Base-by-base conservation (phyloP, 768 basidiomycete genomes). In the Boletus speciosus region DNA sequence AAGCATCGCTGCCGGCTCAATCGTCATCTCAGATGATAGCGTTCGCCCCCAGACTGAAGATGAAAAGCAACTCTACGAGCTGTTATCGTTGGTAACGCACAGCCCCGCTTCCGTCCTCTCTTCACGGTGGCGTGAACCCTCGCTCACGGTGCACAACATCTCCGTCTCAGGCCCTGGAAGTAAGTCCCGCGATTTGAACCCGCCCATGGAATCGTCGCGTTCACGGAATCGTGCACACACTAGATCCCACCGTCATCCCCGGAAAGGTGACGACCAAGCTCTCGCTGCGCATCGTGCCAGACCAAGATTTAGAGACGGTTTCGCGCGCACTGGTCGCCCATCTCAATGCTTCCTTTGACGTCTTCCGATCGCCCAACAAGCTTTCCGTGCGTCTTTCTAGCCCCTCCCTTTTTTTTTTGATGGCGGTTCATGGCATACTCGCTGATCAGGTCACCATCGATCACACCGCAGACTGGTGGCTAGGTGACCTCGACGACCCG, bases 401-500 rank as follows among this genome's bases (percentile, higher is more conserved):
- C 12, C 10, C 10, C 31, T 6, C 23, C 34, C n/a, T 0, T 38
- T 32, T 9, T 16, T 41, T 14, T 8, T 15, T 8, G 23, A 15
- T 12, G 31, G 36, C 2, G 0, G n/a, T 11, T 46, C 34, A 21
- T 38, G 6, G 14, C 35, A 12, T n/a, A 27, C 16, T n/a, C 27
- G 19, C 39, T 5, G 11, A 34, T 3, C 59, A 94, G 91, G 78
- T 95, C 59, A 78, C 75, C 19, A 83, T 97, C 49, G 83, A 88
- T 40, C 89, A 92, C 55, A 86, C 81, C 2, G 94, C 93, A 0
- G 88, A 94, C 63, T 98, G 95, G 95, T 99, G 96, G 96, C 78
- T 99, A 2, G 93, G 95, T 0, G 84, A 88, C 51, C 79, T 96
- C 38, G 82, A 91, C 50, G 86, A 88, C 54, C 80, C 80, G 4